phyloP scores from a whole-genome alignment of 208 protist species.

The Blechomonas ayalai region DNA sequence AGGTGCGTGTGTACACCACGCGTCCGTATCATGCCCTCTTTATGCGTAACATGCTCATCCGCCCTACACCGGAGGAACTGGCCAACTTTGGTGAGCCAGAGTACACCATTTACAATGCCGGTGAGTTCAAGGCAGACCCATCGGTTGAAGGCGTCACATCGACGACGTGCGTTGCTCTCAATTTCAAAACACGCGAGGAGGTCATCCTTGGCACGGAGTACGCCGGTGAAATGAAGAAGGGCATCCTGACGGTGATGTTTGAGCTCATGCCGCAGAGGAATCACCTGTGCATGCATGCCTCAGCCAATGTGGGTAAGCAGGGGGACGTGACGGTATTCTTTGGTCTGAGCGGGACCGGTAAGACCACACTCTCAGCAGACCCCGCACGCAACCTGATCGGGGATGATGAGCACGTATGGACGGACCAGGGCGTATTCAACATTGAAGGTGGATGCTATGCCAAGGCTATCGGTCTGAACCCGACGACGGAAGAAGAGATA shows the following conservation, averaged over 20 bases:
- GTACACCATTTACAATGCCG: slow-evolving; percentile 94
- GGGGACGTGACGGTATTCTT: slow-evolving; percentile 88
- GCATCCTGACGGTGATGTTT: slow-evolving; percentile 95
- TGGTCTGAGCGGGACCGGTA: slow-evolving; percentile 88
- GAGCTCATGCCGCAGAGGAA: slow-evolving; percentile 91
- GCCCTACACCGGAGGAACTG: slow-evolving; percentile 87
- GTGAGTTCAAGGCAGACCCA: slow-evolving; percentile 84
- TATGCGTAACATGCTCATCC: slow-evolving; percentile 95
- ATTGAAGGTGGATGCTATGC: slow-evolving; percentile 93
- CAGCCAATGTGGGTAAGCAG: slow-evolving; percentile 81
- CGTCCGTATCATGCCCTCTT: slow-evolving; percentile 96
- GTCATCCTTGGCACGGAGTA: slow-evolving; percentile 96
- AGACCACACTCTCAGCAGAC: slow-evolving; percentile 92
- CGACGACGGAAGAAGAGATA: slow-evolving; percentile 90
- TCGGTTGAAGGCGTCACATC: slow-evolving; percentile 82
- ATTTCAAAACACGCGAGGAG: slow-evolving; percentile 83
- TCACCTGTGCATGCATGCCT: slow-evolving; percentile 92
- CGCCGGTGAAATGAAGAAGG: slow-evolving; percentile 98
- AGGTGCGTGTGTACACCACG: slow-evolving; percentile 90
- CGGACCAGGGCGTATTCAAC: slow-evolving; percentile 87
- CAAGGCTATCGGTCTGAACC: slow-evolving; percentile 85
- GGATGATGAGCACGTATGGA: slow-evolving; percentile 92
- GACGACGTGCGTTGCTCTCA: slow-evolving; percentile 65
- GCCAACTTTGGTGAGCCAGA: slow-evolving; percentile 92
- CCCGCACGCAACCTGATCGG: slow-evolving; percentile 81